Percentiles rank a stretch among this genome's conserved stretches.
phyloP scores from a whole-genome alignment of 441 rosid genomes.

The Kokia cookei region DNA sequence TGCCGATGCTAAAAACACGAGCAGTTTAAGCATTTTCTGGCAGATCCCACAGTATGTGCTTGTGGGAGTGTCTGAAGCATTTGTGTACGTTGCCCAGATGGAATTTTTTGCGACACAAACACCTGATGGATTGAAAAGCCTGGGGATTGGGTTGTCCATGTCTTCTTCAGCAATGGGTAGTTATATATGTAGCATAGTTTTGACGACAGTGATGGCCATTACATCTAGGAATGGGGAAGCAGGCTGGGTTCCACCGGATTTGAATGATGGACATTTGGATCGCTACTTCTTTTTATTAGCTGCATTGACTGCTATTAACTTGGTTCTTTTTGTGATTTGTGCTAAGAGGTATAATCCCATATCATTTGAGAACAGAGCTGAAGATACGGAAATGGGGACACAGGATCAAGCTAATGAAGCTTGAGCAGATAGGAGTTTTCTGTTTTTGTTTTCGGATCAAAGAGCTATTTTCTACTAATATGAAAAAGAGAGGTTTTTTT shows the following conservation, averaged over 20 bases:
- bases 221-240: slow-evolving; percentile 21
- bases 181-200: slow-evolving; percentile 22
- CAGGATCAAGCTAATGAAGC: not conserved
- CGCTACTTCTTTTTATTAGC: slow-evolving; percentile 32
- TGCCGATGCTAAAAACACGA: slow-evolving; percentile 18
- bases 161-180: slow-evolving; percentile 30
- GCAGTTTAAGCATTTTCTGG: slow-evolving; percentile 37
- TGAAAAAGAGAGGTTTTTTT: too few species aligned
- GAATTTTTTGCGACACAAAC: slow-evolving; percentile 28
- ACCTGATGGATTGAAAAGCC: slow-evolving; percentile 34
- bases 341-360: slow-evolving; percentile 16
- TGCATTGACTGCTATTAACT: slow-evolving; percentile 12
- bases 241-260: slow-evolving; percentile 36
- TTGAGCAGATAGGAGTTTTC: not conserved
- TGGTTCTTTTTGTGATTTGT: slow-evolving; percentile 10
- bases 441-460: not conserved
- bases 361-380: slow-evolving; percentile 15
- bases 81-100: slow-evolving; percentile 29
- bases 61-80: slow-evolving; percentile 32
- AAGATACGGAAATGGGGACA: not conserved
- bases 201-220: slow-evolving; percentile 27
- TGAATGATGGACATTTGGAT: slow-evolving; percentile 32
- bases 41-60: slow-evolving; percentile 30
- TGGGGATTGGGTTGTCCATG: slow-evolving; percentile 31
- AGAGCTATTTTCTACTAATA: not conserved